Evolutionary conservation across 2,329 filamentous ascomycete species (phyloP).

Genomic region (Aplosporella prunicola): DNA sequence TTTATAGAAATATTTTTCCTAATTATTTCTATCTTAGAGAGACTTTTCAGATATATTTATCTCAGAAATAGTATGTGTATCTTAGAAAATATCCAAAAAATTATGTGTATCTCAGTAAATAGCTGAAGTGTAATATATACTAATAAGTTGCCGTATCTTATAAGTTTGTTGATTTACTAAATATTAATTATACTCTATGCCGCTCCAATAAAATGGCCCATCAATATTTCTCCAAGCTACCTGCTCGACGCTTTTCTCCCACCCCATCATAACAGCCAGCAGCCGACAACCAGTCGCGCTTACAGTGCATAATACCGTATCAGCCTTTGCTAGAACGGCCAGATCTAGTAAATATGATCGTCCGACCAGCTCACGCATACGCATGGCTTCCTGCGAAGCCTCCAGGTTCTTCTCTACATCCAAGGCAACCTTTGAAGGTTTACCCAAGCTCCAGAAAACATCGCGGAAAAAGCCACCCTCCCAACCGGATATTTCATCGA

Average conservation of each 20-base stretch:
- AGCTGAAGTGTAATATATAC: constrained; percentile 3
- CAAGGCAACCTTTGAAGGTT: constrained; percentile 29
- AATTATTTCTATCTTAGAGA: too few relatives aligned
- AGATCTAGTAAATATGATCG: constrained; percentile 77
- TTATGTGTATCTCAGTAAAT: too few relatives aligned
- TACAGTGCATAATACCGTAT: constrained; percentile 67
- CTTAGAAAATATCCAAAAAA: too few relatives aligned
- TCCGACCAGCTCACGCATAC: constrained; percentile 63
- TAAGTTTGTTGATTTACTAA: neutral
- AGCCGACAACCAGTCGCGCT: constrained; percentile 59
- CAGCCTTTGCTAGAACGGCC: constrained; percentile 59
- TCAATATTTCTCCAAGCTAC: constrained; percentile 14
- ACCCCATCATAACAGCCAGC: constrained; percentile 78
- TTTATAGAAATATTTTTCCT: too few relatives aligned
- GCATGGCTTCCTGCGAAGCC: constrained; percentile 43
- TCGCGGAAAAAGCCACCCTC: constrained; percentile 77
- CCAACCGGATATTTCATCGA: constrained; percentile 73
- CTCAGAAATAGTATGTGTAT: too few relatives aligned
- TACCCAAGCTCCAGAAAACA: constrained; percentile 72
- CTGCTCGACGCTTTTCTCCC: constrained; percentile 44
- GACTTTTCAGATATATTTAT: too few relatives aligned
- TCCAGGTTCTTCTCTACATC: constrained; percentile 26
- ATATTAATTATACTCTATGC: constrained; percentile 17
- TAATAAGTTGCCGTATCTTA: neutral
- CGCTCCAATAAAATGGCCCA: constrained; percentile 30